Evolutionary conservation across 2,329 filamentous ascomycete species (phyloP).

Genomic region (Colletotrichum eleusines): DNA sequence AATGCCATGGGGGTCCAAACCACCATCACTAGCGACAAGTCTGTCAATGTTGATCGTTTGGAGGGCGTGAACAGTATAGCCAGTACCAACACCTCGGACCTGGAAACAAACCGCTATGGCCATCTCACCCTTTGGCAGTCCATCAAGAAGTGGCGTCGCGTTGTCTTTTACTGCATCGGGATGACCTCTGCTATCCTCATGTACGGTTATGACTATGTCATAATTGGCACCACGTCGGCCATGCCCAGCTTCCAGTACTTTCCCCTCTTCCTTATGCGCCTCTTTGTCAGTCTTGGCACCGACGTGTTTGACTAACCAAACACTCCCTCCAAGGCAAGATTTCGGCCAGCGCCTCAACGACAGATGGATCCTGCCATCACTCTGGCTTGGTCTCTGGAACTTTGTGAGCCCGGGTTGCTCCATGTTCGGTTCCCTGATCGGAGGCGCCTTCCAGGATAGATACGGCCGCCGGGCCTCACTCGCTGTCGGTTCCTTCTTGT

Average conservation of each 20-base stretch:
- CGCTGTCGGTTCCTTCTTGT: slow-evolving; percentile 52
- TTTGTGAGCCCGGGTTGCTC: slow-evolving; percentile 54
- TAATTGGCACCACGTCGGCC: slow-evolving; percentile 49
- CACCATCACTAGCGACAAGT: slow-evolving; percentile 29
- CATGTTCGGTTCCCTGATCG: slow-evolving; percentile 53
- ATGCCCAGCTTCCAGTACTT: slow-evolving; percentile 49
- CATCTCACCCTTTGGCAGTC: slow-evolving; percentile 45
- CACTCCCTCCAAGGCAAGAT: slow-evolving; percentile 44
- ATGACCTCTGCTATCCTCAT: slow-evolving; percentile 46
- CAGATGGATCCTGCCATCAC: slow-evolving; percentile 54
- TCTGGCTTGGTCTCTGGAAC: slow-evolving; percentile 60
- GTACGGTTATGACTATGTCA: slow-evolving; percentile 48
- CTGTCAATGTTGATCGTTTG: slow-evolving; percentile 11
- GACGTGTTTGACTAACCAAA: slow-evolving; percentile 3
- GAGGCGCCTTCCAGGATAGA: slow-evolving; percentile 56
- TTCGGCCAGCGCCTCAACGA: slow-evolving; percentile 50
- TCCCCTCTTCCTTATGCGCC: not conserved
- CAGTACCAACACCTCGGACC: slow-evolving; percentile 21
- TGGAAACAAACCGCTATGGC: slow-evolving; percentile 37
- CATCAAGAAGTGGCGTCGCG: slow-evolving; percentile 45
- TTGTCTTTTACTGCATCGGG: slow-evolving; percentile 47
- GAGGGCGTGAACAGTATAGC: slow-evolving; percentile 26
- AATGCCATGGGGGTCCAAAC: slow-evolving; percentile 23
- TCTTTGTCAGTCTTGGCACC: not conserved
- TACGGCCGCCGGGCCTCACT: slow-evolving; percentile 54